Conservation (phyloP, 140 eudicot genomes). For the Flaveria floridana region DNA sequence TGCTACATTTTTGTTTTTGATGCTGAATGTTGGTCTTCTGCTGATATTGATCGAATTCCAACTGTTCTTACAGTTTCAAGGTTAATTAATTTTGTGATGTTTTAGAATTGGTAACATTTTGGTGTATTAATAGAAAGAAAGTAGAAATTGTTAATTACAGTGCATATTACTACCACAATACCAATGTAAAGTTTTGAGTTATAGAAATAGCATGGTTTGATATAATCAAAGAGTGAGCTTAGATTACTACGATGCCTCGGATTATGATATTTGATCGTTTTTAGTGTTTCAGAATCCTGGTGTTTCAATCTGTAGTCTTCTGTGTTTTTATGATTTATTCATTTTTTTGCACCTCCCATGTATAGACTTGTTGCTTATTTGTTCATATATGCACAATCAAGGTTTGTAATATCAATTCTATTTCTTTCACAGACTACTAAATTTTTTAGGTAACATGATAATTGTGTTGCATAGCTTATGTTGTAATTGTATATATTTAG, state of each 20-base stretch:
- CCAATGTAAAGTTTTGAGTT: not conserved
- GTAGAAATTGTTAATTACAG: too few relatives aligned
- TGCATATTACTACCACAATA: too few relatives aligned
- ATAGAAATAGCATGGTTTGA: not conserved
- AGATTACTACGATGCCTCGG: not conserved
- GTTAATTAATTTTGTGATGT: constrained; percentile 6
- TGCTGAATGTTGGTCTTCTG: constrained; percentile 21
- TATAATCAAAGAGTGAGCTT: not conserved
- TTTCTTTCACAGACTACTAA: too few relatives aligned
- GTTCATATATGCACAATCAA: too few relatives aligned
- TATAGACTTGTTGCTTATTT: too few relatives aligned
- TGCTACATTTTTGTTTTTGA: constrained; percentile 48
- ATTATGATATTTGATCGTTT: not conserved
- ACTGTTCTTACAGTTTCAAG: constrained; percentile 41
- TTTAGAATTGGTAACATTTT: constrained; percentile 3
- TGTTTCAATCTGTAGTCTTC: constrained; percentile 19
- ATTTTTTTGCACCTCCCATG: too few relatives aligned
- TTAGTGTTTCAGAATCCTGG: too few relatives aligned
- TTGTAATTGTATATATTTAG: too few relatives aligned
- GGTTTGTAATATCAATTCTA: too few relatives aligned
- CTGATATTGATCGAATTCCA: constrained; percentile 35
- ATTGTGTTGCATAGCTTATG: too few relatives aligned
- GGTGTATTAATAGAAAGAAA: not conserved
- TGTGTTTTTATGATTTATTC: constrained; percentile 21
- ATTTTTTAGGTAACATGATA: too few relatives aligned